Evolutionary conservation across 108 stramenopile species (phyloP), one percentile per base, ranked within the genome.

Genomic region (Cylindrotheca fusiformis): DNA sequence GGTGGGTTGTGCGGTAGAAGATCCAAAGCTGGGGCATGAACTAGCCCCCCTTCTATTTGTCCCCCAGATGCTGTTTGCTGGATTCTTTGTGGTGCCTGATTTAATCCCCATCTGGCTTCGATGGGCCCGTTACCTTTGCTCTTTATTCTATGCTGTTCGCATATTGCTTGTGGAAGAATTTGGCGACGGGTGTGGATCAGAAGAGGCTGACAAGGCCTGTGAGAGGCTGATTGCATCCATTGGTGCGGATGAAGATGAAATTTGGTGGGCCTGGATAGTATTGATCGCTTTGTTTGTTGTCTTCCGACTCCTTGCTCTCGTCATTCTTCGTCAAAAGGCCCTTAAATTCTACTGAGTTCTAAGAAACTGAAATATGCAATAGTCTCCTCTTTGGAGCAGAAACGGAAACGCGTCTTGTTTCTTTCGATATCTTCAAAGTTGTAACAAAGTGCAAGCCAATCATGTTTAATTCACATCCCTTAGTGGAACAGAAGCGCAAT

Each of bases 1-100:
- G 17, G 52, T 88, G 19, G 91, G 89, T 5, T 87, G 77, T 56
- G 54, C 76, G 5, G 82, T 90, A 17, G 80, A 79, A 30, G 80
- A 90, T 72, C 75, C 80, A 4, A 83, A 80, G 47, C 68, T 86
- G 58, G 90, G 75, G 4, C 62, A 65, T 10, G 84, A 92, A 55
- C 71, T 92, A 23, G 59, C 88, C 2, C 90, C 94, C 2, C 31
- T 88, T 4, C 56, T 92, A 0, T 84, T 92, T 63, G 84, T 95
- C 12, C 94, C 94, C 17, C 94, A 95, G 61, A 75, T 95, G 57
- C 84, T 95, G 8, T 92, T 95, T 65, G 85, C 87, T 28, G 94
- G 93, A 1, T 86, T 92, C 65, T 89, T 89, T 55, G 80, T 89
- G 0, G 57, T 68, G 8, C 72, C 78, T 32, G 72, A 82, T 8